phyloP scores from a whole-genome alignment of 345 rosid genomes.

The Rhodomyrtus tomentosa region DNA sequence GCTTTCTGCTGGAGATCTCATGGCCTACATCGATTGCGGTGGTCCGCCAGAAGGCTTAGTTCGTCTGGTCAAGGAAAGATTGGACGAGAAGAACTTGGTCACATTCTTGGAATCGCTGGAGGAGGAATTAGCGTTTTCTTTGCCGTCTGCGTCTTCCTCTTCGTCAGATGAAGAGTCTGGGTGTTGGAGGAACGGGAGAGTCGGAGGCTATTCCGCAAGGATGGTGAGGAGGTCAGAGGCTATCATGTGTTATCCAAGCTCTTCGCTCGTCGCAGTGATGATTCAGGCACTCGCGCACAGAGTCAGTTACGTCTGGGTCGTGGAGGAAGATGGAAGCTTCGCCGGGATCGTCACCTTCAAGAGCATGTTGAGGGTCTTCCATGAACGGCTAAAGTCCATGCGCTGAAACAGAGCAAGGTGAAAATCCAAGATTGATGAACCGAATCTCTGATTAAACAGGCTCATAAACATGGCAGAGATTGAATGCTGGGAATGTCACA shows the following conservation, averaged over 20 bases:
- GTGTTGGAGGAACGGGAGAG: slow-evolving; percentile 9
- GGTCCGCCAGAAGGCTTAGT: slow-evolving; percentile 36
- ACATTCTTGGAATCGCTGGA: slow-evolving; percentile 26
- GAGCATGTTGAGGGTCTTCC: slow-evolving; percentile 40
- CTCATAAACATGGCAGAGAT: background rate
- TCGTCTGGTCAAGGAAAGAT: slow-evolving; percentile 26
- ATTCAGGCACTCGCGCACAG: slow-evolving; percentile 55
- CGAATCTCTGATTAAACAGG: background rate
- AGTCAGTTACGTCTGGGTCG: slow-evolving; percentile 44
- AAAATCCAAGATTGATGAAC: background rate
- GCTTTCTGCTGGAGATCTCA: slow-evolving; percentile 38
- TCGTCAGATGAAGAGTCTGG: slow-evolving; percentile 32
- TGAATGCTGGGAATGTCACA: background rate
- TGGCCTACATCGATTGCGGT: slow-evolving; percentile 43
- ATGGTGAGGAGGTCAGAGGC: slow-evolving; percentile 25
- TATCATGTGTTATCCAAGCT: slow-evolving; percentile 39
- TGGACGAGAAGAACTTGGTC: slow-evolving; percentile 26
- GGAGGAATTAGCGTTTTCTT: slow-evolving; percentile 22
- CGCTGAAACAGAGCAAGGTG: background rate
- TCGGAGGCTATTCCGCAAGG: slow-evolving; percentile 13
- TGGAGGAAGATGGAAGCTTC: slow-evolving; percentile 31
- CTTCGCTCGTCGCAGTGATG: slow-evolving; percentile 54
- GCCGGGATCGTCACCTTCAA: slow-evolving; percentile 39
- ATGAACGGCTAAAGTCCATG: slow-evolving; percentile 20
- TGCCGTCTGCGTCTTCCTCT: slow-evolving; percentile 7